phyloP scores from a whole-genome alignment of 805 yeast species.

The Kazachstania africana region DNA sequence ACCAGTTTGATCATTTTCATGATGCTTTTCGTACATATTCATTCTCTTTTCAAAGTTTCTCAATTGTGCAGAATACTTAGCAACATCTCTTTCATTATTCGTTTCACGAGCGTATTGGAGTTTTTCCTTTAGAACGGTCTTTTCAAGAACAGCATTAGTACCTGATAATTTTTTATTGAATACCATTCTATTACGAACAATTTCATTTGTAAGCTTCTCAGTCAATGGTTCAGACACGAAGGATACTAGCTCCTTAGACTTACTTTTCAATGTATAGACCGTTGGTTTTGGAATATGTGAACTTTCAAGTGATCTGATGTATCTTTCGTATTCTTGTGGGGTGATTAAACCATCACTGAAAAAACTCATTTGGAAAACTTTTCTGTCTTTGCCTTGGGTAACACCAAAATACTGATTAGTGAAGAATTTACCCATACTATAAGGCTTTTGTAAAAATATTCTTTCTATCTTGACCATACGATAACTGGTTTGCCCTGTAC shows the following conservation, averaged over 20 bases:
- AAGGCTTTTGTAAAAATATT: slow-evolving; percentile 41
- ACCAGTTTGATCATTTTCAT: slow-evolving; percentile 30
- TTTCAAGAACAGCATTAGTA: slow-evolving; percentile 65
- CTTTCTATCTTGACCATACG: slow-evolving; percentile 75
- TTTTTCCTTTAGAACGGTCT: slow-evolving; percentile 61
- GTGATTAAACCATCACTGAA: slow-evolving; percentile 71
- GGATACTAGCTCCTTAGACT: slow-evolving; percentile 46
- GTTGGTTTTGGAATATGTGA: slow-evolving; percentile 44
- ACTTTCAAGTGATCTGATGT: slow-evolving; percentile 46
- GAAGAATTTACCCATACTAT: slow-evolving; percentile 36
- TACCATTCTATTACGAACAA: slow-evolving; percentile 61
- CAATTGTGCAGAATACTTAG: slow-evolving; percentile 37
- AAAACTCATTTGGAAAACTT: slow-evolving; percentile 62
- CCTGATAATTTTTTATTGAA: slow-evolving; percentile 48
- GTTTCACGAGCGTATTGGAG: slow-evolving; percentile 62
- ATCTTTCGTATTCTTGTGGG: slow-evolving; percentile 61
- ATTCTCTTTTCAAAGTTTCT: slow-evolving; percentile 30
- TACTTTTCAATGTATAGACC: slow-evolving; percentile 49
- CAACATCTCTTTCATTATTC: slow-evolving; percentile 33
- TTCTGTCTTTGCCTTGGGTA: slow-evolving; percentile 71
- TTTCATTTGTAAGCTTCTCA: slow-evolving; percentile 61
- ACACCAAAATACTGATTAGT: slow-evolving; percentile 55
- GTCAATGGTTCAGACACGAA: slow-evolving; percentile 60
- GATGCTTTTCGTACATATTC: slow-evolving; percentile 27
- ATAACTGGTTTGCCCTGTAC: slow-evolving; percentile 54